phyloP scores from a whole-genome alignment of 2,329 filamentous ascomycete genomes.

The Exophiala dermatitidis region DNA sequence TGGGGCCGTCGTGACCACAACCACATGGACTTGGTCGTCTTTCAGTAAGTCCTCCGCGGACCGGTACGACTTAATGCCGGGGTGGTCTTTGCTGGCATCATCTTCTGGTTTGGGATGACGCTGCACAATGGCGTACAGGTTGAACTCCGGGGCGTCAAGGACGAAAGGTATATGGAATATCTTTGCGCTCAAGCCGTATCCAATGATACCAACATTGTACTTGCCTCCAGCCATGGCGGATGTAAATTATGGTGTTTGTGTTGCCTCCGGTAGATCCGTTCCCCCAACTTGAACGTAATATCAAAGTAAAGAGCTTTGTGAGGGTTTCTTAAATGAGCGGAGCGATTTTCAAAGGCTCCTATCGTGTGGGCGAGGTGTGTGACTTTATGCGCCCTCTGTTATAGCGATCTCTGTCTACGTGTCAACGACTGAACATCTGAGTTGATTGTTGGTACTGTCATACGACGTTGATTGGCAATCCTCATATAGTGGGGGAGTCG shows the following conservation, averaged over 20 bases:
- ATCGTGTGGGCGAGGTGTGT: no score
- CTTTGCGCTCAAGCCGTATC: slow-evolving; percentile 62
- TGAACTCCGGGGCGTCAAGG: slow-evolving; percentile 55
- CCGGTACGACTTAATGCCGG: slow-evolving; percentile 57
- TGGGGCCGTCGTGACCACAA: slow-evolving; percentile 65
- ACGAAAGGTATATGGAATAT: slow-evolving; percentile 81
- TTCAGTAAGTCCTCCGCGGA: slow-evolving; percentile 56
- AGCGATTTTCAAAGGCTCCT: no score
- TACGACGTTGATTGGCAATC: no score
- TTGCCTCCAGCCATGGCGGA: slow-evolving; percentile 37
- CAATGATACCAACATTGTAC: slow-evolving; percentile 53
- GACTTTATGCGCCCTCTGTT: no score
- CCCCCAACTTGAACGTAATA: background rate
- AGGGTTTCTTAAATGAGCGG: no score
- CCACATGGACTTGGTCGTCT: slow-evolving; percentile 59
- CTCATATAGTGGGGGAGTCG: background rate
- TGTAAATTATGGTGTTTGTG: background rate
- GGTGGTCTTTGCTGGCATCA: slow-evolving; percentile 63
- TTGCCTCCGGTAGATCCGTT: background rate
- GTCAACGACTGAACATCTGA: no score
- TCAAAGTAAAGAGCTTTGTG: no score
- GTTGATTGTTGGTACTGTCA: no score
- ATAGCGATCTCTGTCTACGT: no score
- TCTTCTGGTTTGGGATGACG: slow-evolving; percentile 57
- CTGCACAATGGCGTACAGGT: slow-evolving; percentile 69